Conservation (phyloP, 1,284 basidiomycete genomes). For the Tetrapyrgos nigripes region DNA sequence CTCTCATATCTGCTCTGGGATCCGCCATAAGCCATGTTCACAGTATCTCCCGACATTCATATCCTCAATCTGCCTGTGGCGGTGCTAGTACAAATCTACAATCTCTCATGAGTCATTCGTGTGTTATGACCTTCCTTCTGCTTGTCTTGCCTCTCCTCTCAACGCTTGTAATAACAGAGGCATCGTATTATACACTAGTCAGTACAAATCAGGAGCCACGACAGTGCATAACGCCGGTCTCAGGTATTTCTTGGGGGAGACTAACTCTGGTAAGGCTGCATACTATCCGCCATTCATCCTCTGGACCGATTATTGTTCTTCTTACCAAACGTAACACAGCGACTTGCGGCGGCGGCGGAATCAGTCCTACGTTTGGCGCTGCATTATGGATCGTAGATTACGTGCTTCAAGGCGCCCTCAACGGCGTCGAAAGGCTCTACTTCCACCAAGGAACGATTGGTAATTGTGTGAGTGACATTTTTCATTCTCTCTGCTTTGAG, state of each 20-base stretch:
- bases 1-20: conserved; percentile 41
- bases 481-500: neutral
- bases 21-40: conserved; percentile 40
- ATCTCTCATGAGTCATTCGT: conserved; percentile 49
- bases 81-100: conserved; percentile 46
- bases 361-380: conserved; percentile 50
- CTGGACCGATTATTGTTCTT: neutral
- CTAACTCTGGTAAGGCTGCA: conserved; percentile 49
- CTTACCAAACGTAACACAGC: conserved; percentile 26
- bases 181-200: conserved; percentile 44
- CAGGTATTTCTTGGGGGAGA: conserved; percentile 50
- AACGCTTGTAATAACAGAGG: conserved; percentile 25
- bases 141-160: neutral
- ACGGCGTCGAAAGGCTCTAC: conserved; percentile 47
- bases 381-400: conserved; percentile 54
- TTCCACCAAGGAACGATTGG: conserved; percentile 54
- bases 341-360: conserved; percentile 51
- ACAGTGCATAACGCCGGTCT: conserved; percentile 42
- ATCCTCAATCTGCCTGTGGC: conserved; percentile 52
- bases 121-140: conserved; percentile 18
- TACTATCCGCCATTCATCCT: neutral
- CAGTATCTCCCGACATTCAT: conserved; percentile 48
- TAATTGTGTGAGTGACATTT: conserved; percentile 39
- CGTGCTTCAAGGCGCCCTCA: conserved; percentile 47
- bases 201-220: conserved; percentile 43